phyloP scores from a whole-genome alignment of 768 basidiomycete species.

The Coprinellus aureogranulatus region DNA sequence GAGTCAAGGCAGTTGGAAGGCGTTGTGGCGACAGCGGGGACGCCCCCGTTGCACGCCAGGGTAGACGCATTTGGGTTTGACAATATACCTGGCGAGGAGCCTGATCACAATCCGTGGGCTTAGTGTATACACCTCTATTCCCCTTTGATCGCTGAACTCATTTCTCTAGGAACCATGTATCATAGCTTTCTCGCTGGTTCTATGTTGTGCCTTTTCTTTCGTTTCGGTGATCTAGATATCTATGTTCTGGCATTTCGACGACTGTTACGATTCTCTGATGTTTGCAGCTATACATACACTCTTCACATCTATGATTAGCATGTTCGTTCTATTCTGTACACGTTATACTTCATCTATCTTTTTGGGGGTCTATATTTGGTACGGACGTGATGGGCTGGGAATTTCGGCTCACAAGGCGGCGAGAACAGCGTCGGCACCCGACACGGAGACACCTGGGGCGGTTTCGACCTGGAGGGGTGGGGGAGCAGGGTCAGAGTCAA shows the following conservation, averaged over 20 bases:
- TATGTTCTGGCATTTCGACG: too few species aligned
- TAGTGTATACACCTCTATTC: slow-evolving; percentile 21
- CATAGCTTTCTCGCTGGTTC: too few species aligned
- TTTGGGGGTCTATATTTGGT: too few species aligned
- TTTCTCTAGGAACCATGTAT: not conserved
- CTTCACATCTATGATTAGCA: too few species aligned
- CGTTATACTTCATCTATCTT: too few species aligned
- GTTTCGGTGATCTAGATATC: too few species aligned
- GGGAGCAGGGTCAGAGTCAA: not conserved
- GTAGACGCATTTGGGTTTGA: slow-evolving; percentile 29
- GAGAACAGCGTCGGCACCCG: slow-evolving; percentile 58
- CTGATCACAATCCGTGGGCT: slow-evolving; percentile 55
- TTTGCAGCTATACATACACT: too few species aligned
- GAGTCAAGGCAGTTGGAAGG: slow-evolving; percentile 13
- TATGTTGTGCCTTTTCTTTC: too few species aligned
- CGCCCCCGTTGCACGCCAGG: slow-evolving; percentile 47
- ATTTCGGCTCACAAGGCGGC: slow-evolving; percentile 19
- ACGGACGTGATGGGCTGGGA: too few species aligned
- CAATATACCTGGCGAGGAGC: slow-evolving; percentile 36
- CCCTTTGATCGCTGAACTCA: slow-evolving; percentile 13
- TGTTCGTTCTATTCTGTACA: too few species aligned
- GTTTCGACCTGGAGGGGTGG: slow-evolving; percentile 44
- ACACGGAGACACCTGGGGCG: slow-evolving; percentile 50
- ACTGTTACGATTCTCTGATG: too few species aligned
- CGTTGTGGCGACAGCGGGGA: slow-evolving; percentile 32